Conservation (phyloP, 2,329 filamentous ascomycete genomes). For the Pseudogymnoascus pannorum region DNA sequence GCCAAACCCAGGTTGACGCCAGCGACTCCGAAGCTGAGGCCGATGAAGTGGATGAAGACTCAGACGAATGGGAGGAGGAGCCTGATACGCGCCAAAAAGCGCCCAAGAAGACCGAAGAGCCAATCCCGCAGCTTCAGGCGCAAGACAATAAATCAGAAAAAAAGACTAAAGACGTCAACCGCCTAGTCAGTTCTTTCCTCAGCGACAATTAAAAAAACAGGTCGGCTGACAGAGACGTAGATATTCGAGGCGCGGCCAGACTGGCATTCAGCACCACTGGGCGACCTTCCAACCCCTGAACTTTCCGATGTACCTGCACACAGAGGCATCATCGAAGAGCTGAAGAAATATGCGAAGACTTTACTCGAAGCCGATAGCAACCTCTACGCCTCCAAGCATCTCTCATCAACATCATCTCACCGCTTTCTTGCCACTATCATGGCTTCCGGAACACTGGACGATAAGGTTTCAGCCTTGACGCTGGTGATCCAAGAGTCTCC, state of each 20-base stretch:
- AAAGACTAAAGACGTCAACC: conserved; percentile 23
- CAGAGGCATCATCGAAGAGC: conserved; percentile 45
- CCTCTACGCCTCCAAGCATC: conserved; percentile 62
- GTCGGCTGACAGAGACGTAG: conserved; percentile 34
- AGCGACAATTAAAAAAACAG: conserved; percentile 11
- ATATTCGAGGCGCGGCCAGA: conserved; percentile 55
- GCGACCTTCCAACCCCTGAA: conserved; percentile 40
- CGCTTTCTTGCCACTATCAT: conserved; percentile 98
- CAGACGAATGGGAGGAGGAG: conserved; percentile 25
- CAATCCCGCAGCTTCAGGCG: conserved; percentile 6
- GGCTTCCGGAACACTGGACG: conserved; percentile 89
- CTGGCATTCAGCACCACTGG: conserved; percentile 56
- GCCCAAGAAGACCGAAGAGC: conserved; percentile 11
- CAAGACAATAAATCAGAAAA: conserved; percentile 1
- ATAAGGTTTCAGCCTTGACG: conserved; percentile 93
- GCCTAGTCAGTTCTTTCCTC: conserved; percentile 25
- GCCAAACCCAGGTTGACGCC: conserved; percentile 33
- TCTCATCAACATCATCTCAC: conserved; percentile 76
- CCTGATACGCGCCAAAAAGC: conserved; percentile 23
- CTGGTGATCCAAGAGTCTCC: conserved; percentile 94
- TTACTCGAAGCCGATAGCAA: conserved; percentile 73
- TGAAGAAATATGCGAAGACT: conserved; percentile 64
- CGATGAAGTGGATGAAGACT: conserved; percentile 30
- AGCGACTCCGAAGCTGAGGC: conserved; percentile 33
- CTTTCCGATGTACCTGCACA: conserved; percentile 40